A percentile compares a stretch with the other conserved stretches of the same genome.
phyloP scores from a whole-genome alignment of 495 filamentous ascomycete genomes.

The Evansstolkia leycettana region DNA sequence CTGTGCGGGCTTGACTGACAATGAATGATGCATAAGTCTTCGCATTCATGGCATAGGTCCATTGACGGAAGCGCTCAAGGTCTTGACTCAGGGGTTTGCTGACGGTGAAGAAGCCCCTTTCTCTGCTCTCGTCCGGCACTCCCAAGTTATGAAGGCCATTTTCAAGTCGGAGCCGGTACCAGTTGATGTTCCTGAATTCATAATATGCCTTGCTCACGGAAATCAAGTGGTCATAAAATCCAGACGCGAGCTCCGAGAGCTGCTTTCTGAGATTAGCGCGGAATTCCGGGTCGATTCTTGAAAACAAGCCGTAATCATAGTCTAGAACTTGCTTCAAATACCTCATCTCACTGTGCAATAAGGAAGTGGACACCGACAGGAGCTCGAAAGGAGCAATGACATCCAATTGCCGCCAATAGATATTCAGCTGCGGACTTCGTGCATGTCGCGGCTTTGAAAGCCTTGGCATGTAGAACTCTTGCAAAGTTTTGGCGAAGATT shows the following conservation, averaged over 20 bases:
- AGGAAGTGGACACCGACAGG: not conserved
- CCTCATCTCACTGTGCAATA: conserved; percentile 5
- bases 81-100: conserved; percentile 14
- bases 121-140: conserved; percentile 7
- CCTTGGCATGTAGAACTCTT: conserved; percentile 1
- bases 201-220: not conserved
- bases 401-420: conserved; percentile 21
- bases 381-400: conserved; percentile 13
- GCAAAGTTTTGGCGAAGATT: too few species aligned
- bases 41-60: conserved; percentile 2
- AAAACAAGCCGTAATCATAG: too few species aligned
- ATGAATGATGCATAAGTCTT: too few species aligned
- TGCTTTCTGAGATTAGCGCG: too few species aligned
- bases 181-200: conserved; percentile 9
- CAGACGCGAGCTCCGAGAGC: too few species aligned
- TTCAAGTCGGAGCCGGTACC: conserved; percentile 14
- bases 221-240: too few species aligned
- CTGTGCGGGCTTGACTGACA: too few species aligned
- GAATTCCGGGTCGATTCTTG: too few species aligned
- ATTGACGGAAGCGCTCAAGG: conserved; percentile 7
- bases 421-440: conserved; percentile 6
- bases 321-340: conserved; percentile 2
- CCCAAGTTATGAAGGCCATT: conserved; percentile 7
- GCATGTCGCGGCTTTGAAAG: not conserved
- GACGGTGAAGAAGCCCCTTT: conserved; percentile 8